phyloP scores from a whole-genome alignment of 768 basidiomycete species.

The Suillus variegatus region DNA sequence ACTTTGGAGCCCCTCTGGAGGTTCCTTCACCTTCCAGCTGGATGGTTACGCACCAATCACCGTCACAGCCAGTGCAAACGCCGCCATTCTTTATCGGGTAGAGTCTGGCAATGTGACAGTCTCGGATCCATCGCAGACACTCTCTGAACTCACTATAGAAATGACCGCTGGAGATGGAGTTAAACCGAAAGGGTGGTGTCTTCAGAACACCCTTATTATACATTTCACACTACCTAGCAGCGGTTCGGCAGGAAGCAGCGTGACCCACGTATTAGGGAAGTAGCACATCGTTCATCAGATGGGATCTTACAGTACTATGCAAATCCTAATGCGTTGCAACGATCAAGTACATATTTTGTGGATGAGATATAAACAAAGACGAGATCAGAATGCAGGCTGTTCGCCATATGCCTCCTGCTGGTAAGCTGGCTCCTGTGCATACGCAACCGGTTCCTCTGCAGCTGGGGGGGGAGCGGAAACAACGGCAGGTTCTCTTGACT shows the following conservation, averaged over 20 bases:
- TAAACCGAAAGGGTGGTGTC: constrained; percentile 18
- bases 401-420: constrained; percentile 46
- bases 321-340: neutral
- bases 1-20: constrained; percentile 56
- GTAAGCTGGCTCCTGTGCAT: constrained; percentile 34
- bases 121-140: constrained; percentile 66
- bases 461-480: constrained; percentile 51
- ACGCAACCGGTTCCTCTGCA: constrained; percentile 49
- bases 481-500: constrained; percentile 72
- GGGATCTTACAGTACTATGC: neutral
- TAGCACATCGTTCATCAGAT: neutral
- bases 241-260: constrained; percentile 53
- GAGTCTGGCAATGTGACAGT: constrained; percentile 49
- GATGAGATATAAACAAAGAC: neutral
- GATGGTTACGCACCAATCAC: constrained; percentile 33
- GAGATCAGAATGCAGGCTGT: constrained; percentile 60
- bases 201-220: constrained; percentile 26
- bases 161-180: constrained; percentile 30
- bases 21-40: constrained; percentile 38
- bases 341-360: constrained; percentile 5
- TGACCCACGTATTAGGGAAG: constrained; percentile 26
- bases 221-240: constrained; percentile 44
- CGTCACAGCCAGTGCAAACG: constrained; percentile 40
- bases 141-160: constrained; percentile 38
- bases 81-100: constrained; percentile 45